Evolutionary conservation across 164 flowering plant genomes (phyloP).

Genomic region (Macadamia tetraphylla): DNA sequence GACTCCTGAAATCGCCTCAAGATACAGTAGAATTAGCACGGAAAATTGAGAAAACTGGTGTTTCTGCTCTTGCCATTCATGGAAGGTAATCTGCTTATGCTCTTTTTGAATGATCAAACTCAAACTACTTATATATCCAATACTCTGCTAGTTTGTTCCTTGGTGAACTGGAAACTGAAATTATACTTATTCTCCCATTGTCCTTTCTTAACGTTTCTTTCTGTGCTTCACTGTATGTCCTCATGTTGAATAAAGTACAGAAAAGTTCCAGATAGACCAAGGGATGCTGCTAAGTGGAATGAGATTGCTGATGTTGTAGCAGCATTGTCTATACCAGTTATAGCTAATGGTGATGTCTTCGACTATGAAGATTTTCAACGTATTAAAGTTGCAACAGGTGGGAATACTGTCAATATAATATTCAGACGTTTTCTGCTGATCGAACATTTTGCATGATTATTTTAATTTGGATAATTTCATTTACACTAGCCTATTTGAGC

Average conservation of each 20-base stretch:
- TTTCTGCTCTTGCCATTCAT: constrained; percentile 90
- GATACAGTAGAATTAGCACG: constrained; percentile 83
- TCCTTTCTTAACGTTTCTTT: too few relatives aligned
- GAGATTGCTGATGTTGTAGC: constrained; percentile 88
- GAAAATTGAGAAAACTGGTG: constrained; percentile 84
- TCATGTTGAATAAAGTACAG: constrained; percentile 35
- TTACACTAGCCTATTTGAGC: too few relatives aligned
- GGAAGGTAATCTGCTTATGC: constrained; percentile 56
- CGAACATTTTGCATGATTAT: neutral
- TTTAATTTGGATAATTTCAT: neutral
- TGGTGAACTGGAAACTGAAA: too few relatives aligned
- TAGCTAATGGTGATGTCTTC: constrained; percentile 93
- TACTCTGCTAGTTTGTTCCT: neutral
- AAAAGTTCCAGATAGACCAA: constrained; percentile 83
- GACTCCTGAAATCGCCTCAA: constrained; percentile 61
- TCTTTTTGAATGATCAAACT: neutral
- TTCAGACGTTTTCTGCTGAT: neutral
- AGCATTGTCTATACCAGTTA: constrained; percentile 85
- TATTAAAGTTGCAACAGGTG: constrained; percentile 74
- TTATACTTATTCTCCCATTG: too few relatives aligned
- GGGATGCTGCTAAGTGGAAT: constrained; percentile 95
- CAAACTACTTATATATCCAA: neutral
- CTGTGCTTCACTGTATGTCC: neutral
- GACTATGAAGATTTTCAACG: constrained; percentile 73
- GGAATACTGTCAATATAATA: neutral